These are phyloP conservation scores for Amphichorda felina DNA, from an alignment of 2,329 filamentous ascomycete genomes.

Conservation along the genomic window DNA sequence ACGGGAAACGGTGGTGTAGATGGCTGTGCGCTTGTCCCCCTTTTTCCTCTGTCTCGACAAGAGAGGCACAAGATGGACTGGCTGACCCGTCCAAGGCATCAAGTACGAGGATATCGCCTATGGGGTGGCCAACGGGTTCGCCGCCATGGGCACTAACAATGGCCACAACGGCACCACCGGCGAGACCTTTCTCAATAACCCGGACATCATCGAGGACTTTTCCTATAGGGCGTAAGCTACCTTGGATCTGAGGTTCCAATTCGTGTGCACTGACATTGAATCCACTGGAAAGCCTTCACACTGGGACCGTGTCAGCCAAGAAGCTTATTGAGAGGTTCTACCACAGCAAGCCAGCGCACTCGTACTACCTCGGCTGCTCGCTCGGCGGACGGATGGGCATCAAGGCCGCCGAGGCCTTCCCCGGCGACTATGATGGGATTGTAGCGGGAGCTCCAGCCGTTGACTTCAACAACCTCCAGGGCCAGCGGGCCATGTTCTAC, in stretches of 20 bases:
- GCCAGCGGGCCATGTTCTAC: constrained; percentile 23
- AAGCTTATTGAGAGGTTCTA: constrained; percentile 35
- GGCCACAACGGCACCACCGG: constrained; percentile 33
- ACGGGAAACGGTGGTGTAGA: constrained; percentile 36
- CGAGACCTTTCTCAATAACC: constrained; percentile 18
- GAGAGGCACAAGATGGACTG: too few relatives aligned
- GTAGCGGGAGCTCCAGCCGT: constrained; percentile 34
- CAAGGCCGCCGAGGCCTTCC: constrained; percentile 38
- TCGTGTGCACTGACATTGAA: neutral
- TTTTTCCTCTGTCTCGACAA: too few relatives aligned
- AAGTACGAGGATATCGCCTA: constrained; percentile 35
- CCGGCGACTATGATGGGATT: constrained; percentile 45
- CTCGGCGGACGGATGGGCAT: constrained; percentile 47
- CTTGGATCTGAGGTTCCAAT: neutral
- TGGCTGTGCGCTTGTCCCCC: constrained; percentile 18
- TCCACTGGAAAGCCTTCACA: constrained; percentile 22
- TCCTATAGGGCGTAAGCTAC: constrained; percentile 14
- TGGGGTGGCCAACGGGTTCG: constrained; percentile 27
- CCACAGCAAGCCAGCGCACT: constrained; percentile 19
- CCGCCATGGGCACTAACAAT: constrained; percentile 35
- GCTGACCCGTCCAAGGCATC: constrained; percentile 13
- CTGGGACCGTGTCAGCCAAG: constrained; percentile 35
- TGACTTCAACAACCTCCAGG: constrained; percentile 21
- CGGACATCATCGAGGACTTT: constrained; percentile 23
- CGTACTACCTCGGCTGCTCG: constrained; percentile 47